Base-by-base conservation (phyloP, 2,329 filamentous ascomycete species). In the Magnaporthales sp. region DNA sequence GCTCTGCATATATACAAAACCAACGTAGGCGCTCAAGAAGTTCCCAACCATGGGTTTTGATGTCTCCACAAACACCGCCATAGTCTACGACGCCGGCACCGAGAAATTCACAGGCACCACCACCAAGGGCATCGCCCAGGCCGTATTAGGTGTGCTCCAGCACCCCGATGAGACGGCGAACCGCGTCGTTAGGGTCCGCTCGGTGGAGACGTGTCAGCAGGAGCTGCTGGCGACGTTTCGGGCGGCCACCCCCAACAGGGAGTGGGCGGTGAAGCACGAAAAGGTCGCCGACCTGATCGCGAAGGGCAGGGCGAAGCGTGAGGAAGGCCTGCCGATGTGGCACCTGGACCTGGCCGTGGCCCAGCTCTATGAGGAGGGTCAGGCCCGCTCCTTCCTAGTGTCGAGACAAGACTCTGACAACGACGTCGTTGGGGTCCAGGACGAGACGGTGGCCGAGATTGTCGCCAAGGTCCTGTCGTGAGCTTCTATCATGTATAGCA, bases 51-150 rank as follows among this genome's bases (percentile, higher is more conserved):
- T 86, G 4, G 84, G 83, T 46, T 79, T 87, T 67, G 77, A 86
- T 66, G 71, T 82, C 51, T 66, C 75, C 6, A 74, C 75, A 38
- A 81, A 81, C 67, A 83, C 77, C 0, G 83, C 81, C 0, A 81
- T 77, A 0, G 79, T 89, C 62, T 80, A 82, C 70, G 86, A 89
- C 72, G 79, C 78, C 0, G 86, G 86, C 4, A 76, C 83, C 30
- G 77, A 78, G n/a, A 78, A 71, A 4, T 83, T 83, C 70, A 81
- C 80, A 4, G 70, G 79, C 0, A 84, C 80, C 15, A 86, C 83
- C n/a, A 75, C 86, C 0, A 69, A 74, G 13, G 79, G 80, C 24
- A 79, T 89, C 60, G 84, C 79, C 2, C 74, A 78, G 38, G 80
- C 84, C 1, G 78, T 87, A 1, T 78, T 80, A 13, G 77, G 80